Percentiles rank a stretch among this genome's conserved stretches.
Conservation (phyloP, 352 stramenopile genomes). For the Phytophthora constricta region DNA sequence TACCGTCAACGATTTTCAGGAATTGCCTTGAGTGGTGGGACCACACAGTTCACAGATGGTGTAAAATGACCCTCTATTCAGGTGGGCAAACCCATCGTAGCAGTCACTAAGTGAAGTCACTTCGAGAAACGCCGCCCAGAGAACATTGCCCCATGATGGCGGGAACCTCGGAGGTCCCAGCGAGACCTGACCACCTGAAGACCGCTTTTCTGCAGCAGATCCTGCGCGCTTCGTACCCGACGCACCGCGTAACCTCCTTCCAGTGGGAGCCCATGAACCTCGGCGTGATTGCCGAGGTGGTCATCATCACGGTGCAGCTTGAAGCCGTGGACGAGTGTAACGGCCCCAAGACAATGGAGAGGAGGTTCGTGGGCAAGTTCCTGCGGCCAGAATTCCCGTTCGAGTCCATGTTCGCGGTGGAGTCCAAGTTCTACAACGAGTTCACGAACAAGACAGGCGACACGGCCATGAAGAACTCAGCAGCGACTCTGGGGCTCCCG, state of each 20-base stretch:
- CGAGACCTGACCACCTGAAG: slow-evolving; percentile 53
- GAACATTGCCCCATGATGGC: slow-evolving; percentile 9
- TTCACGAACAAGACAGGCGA: slow-evolving; percentile 38
- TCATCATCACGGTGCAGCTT: slow-evolving; percentile 52
- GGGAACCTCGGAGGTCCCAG: slow-evolving; percentile 27
- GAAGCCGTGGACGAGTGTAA: slow-evolving; percentile 16
- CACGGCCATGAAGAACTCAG: slow-evolving; percentile 27
- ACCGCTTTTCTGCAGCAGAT: slow-evolving; percentile 60
- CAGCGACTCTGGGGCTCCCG: slow-evolving; percentile 40
- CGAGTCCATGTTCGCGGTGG: slow-evolving; percentile 81
- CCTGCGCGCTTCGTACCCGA: slow-evolving; percentile 24
- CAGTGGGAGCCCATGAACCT: slow-evolving; percentile 73
- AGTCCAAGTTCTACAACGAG: slow-evolving; percentile 75
- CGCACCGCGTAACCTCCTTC: slow-evolving; percentile 48
- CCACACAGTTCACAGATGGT: no score
- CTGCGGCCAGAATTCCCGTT: slow-evolving; percentile 80
- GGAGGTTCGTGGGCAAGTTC: slow-evolving; percentile 76
- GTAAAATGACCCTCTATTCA: background rate
- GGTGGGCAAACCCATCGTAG: background rate
- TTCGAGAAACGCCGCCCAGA: slow-evolving; percentile 18
- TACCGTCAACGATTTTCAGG: no score
- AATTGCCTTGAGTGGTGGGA: no score
- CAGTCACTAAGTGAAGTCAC: no score
- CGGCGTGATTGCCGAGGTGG: slow-evolving; percentile 82
- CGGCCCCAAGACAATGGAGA: slow-evolving; percentile 14